Percentiles rank a stretch among this genome's conserved stretches.
These are phyloP conservation scores for Nitzschia sp. DNA, from an alignment of 108 stramenopile species.

Conservation along the genomic window DNA sequence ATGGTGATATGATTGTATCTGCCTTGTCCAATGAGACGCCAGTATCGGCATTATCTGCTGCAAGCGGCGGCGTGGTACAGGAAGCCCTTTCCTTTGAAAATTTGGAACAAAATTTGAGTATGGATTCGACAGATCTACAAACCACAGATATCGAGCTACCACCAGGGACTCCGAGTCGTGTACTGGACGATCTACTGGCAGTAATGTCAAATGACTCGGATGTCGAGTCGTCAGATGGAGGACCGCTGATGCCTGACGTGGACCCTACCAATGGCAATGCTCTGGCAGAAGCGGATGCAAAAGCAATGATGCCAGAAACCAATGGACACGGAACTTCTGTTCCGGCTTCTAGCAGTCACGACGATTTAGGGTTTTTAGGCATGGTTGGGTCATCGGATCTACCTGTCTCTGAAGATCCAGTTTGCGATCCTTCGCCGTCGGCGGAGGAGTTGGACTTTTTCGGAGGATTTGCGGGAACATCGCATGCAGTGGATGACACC, in stretches of 20 bases:
- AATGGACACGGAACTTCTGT: no score
- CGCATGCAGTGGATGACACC: no score
- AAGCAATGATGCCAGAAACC: no score
- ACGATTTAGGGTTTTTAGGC: no score
- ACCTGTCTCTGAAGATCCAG: no score
- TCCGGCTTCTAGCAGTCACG: no score
- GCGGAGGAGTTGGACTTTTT: no score
- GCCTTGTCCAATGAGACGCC: background rate
- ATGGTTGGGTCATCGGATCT: no score
- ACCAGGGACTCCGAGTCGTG: conserved; percentile 4
- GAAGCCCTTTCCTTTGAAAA: background rate
- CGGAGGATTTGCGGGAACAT: no score
- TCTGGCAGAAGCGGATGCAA: no score
- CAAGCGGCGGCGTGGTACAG: background rate
- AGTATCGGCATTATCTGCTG: background rate
- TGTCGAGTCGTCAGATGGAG: background rate
- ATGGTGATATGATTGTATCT: background rate
- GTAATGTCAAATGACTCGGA: background rate
- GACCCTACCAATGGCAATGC: no score
- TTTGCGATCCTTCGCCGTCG: no score
- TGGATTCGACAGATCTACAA: background rate
- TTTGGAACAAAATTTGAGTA: background rate
- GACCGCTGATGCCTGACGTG: background rate
- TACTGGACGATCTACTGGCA: conserved; percentile 11
- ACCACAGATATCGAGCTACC: background rate